Base-by-base conservation (phyloP, 441 rosid genomes). In the Eugenia klotzschiana region DNA sequence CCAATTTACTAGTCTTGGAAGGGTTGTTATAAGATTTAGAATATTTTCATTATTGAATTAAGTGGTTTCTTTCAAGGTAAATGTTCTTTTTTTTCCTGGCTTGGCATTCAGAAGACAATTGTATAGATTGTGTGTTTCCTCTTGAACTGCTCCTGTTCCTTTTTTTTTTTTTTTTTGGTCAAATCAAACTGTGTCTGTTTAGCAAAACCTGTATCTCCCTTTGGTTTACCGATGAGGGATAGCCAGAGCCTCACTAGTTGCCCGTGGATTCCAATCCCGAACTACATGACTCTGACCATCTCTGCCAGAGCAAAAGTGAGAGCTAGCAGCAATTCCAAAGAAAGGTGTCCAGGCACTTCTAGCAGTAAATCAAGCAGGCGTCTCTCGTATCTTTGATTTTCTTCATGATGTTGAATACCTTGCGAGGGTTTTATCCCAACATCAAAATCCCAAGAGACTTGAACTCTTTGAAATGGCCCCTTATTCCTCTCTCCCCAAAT, bases 231-330 rank as follows among this genome's bases (percentile, higher is more conserved):
- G 2, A 11, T 85, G 83, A 95, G 91, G 85, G 98, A 97, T 25
- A 96, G 94, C 46, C 91, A 95, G 46, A 95, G 96, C 89, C 93
- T 95, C 84, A 90, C 85, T 11, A 94, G 98, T 87, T 95, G 98
- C 91, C 98, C 93, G 0, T 95, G 98, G 2, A 93, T 93, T 83
- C 94, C 96, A 3, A 94, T 88, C 72, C 98, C 97, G 0, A 92
- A 89, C 90, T 95, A 93, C 92, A 94, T 97, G 99, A 87, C 87
- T 51, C 94, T 96, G 1, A 95, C 98, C 0, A 92, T 86, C 33
- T 94, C 99, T 2, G 92, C 98, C 15, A 92, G 88, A 72, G 99
- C 43, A 60, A 97, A 93, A 81, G 91, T 25, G 41, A 91, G 98
- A 85, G 90, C 97, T 40, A 92, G 43, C 85, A 91, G 95, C 50